Base-by-base conservation (phyloP, 306 rosid species). In the Gastrolobium villosum region DNA sequence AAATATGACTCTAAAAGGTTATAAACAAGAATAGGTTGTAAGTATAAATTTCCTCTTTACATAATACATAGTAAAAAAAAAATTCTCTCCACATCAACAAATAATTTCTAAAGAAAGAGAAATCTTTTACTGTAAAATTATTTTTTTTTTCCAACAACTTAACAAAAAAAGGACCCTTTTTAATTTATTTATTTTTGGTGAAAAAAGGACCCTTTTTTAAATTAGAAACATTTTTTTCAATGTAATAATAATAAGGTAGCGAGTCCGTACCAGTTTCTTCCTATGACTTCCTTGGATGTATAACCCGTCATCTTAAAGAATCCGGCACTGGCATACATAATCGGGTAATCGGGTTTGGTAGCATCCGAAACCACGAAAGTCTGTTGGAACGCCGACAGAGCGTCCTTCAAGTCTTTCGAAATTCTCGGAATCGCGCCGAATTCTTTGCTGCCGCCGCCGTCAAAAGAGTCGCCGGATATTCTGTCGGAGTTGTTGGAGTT, bases 261-360 rank as follows among this genome's bases (percentile, higher is more conserved):
- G 6, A 9, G 65, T 44, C n/a, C 50, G 0, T 91, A 94, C 99
- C 98, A 89, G 82, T 95, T 95, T 48, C 99, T 69, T 5, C 99
- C 99, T 0, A 95, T 70, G 52, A 92, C 94, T 66, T 95, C 99
- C 60, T 86, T 92, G 63, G 98, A 95, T 0, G 97, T 87, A 68
- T 95, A 95, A 40, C 99, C 99, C 8, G 99, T 95, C 98, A 95
- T 95, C 72, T 77, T 92, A 81, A 95, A 95, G 82, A 95, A 95
- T 26, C 99, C 99, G 36, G 92, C 99, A 40, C 97, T 90, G 5
- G 99, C 99, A 55, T 92, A 95, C 88, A 95, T 26, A 10, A 95
- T 91, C 86, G 99, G 99, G 84, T 79, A 88, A 83, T 95, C 99
- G 64, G 97, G 88, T 87, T 91, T 95, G 34, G 98, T 86, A 9